Evolutionary conservation across 768 basidiomycete species (phyloP), one percentile per base, ranked within the genome.

Genomic region (Russula earlei): DNA sequence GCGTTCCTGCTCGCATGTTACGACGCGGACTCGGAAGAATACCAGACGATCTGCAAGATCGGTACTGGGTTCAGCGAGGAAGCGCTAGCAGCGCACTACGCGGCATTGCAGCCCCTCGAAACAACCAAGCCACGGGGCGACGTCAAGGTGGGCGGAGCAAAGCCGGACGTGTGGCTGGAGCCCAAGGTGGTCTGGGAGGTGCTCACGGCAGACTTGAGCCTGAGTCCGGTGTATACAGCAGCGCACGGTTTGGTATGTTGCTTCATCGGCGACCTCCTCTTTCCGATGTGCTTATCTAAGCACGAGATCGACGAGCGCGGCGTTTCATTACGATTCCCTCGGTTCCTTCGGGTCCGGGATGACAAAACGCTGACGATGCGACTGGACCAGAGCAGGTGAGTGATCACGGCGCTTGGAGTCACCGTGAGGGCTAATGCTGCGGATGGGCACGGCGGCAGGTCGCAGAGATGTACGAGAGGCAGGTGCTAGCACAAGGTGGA

Each of bases 61-160:
- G 96, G 96, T 9, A 99, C 96, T 0, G 96, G 96, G 1, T 98
- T 99, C 73, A 89, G 87, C 54, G 96, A 99, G 64, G 96, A 98
- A 67, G 77, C 80, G 56, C 70, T 99, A 33, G 83, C 87, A 65
- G 70, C 77, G 15, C 90, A 95, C 65, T 87, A 85, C 69, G 81
- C 87, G n/a, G 73, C 78, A 4, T 77, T 99, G 25, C 84, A 87
- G 60, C 84, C 91, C 14, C 76, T 93, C 36, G 91, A 88, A 72
- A 70, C 75, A 43, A 73, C 72, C 19, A 84, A 83, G 54, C 76
- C 79, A 50, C 79, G 90, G 47, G 85, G 87, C 0, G 91, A 97
- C 67, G 77, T 96, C 62, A 92, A 91, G 69, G 69, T 84, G 44
- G 95, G 94, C 38, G 89, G 87, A 4, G 93, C 93, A 38, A 97